Base-by-base conservation (phyloP, 208 protist species). In the Leishmania tarentolae region DNA sequence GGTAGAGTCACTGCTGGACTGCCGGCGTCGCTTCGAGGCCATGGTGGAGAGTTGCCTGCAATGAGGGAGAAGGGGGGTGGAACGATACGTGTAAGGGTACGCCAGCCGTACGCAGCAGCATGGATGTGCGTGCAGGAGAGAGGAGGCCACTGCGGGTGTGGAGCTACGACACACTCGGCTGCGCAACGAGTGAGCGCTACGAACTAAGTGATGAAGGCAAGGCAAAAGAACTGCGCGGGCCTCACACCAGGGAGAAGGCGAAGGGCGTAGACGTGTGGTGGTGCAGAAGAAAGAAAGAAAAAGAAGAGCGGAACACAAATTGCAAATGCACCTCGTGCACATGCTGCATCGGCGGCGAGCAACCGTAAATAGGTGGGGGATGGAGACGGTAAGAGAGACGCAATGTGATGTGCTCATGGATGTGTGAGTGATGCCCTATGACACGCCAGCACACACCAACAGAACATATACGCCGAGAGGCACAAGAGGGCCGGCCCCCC, bases 11-110 rank as follows among this genome's bases (percentile, higher is more conserved):
- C 35, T 21, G 52, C 72, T 76, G 31, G 31, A 57, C 72, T 42
- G 46, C 35, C 72, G 72, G 50, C 52, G 31, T 37, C 72, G 72
- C 50, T 76, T 76, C 50, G 46, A 50, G 28, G 72, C 72, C 72
- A 76, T 76, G 40, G 28, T 53, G 46, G 15, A 50, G 69, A 50
- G 28, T 35, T 68, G 31, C 2, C 21, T 17, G 31, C 28, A 31
- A 68, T 28, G 61, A 13, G 11, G 24, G 4, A 28, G 44, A 3
- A 53, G 28, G 44, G 44, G 11, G 37, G 15, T 7, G 53, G 24
- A 0, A 46, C 72, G 46, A 75, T 21, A 52, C n/a, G 35, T 71
- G 40, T 11, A 46, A 28, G 66, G 42, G 47, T 37, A 13, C 66
- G 40, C 40, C 21, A 71, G 19, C 37, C 9, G 9, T 44, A 15